Evolutionary conservation across 2,329 filamentous ascomycete genomes (phyloP), one percentile per base, ranked within the genome.

Genomic region (Aspergillus pseudoviridinutans): DNA sequence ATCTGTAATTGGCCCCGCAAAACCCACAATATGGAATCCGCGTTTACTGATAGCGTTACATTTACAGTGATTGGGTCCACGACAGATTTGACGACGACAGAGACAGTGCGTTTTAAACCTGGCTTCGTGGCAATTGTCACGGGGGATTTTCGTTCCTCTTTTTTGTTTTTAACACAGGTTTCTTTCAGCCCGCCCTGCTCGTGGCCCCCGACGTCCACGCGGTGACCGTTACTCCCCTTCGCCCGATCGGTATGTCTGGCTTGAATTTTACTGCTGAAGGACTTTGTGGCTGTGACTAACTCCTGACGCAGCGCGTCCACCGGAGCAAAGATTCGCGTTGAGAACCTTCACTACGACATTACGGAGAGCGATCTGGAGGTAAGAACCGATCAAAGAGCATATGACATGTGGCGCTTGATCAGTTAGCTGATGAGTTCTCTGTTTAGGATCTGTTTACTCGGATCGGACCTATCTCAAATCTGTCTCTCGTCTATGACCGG

Each of bases 291-390:
- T 12, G 14, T 29, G 8, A 53, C 51, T 58, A 54, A 57, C 68
- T 62, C 53, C 50, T 66, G 63, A 38, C 55, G 12, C 63, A 84
- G 84, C 68, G 80, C 83, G 38, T 70, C 77, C 29, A 76, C 78
- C 56, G 86, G 87, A 65, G 81, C 87, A 49, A 93, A 91, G 75
- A 76, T 97, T 64, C 87, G 88, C 63, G 88, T 96, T 60, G 91
- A 95, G 60, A 96, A 96, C 71, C 79, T 97, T 57, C 92, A 97
- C 74, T 97, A 96, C 74, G 92, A 97, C 59, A 82, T 97, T 61
- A 92, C 89, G 12, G 86, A 93, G 73, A 87, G 88, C 41, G 92
- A 96, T 70, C 82, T 96, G 54, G 84, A 89, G 68, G 91, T 95
- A 79, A 54, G 52, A 20, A 14, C 17, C 51, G 4, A 49, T 4